Evolutionary conservation across 2,329 filamentous ascomycete genomes (phyloP).

Genomic region (Colletotrichum sp.): DNA sequence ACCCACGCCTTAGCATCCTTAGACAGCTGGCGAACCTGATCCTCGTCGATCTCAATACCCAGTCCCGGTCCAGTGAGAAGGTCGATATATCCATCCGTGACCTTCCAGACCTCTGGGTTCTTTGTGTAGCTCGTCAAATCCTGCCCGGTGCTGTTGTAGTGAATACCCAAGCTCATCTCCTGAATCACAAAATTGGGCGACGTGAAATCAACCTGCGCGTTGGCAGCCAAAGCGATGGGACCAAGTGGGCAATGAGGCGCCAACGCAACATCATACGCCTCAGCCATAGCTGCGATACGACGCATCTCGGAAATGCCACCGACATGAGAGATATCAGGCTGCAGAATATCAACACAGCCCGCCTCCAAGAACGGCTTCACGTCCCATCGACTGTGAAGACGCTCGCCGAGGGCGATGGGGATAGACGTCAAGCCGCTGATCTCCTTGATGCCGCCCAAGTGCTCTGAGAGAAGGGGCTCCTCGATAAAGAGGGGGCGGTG

Average conservation of each 20-base stretch:
- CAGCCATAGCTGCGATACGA: conserved; percentile 72
- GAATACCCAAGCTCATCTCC: conserved; percentile 81
- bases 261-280: conserved; percentile 75
- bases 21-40: conserved; percentile 64
- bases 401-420: conserved; percentile 75
- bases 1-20: conserved; percentile 68
- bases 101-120: conserved; percentile 68
- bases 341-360: conserved; percentile 71
- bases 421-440: conserved; percentile 58
- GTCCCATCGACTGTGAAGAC: conserved; percentile 76
- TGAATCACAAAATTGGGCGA: conserved; percentile 74
- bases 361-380: conserved; percentile 74
- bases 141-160: conserved; percentile 73
- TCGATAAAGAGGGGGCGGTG: conserved; percentile 78
- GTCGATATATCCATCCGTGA: conserved; percentile 70
- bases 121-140: conserved; percentile 72
- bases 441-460: conserved; percentile 67
- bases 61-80: conserved; percentile 65
- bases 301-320: conserved; percentile 76
- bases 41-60: conserved; percentile 76
- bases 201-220: conserved; percentile 67
- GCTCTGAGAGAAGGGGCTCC: conserved; percentile 72
- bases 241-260: conserved; percentile 78
- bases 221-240: conserved; percentile 74
- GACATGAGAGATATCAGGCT: conserved; percentile 74